phyloP scores from a whole-genome alignment of 345 rosid species.

The Eucalyptus cladocalyx region DNA sequence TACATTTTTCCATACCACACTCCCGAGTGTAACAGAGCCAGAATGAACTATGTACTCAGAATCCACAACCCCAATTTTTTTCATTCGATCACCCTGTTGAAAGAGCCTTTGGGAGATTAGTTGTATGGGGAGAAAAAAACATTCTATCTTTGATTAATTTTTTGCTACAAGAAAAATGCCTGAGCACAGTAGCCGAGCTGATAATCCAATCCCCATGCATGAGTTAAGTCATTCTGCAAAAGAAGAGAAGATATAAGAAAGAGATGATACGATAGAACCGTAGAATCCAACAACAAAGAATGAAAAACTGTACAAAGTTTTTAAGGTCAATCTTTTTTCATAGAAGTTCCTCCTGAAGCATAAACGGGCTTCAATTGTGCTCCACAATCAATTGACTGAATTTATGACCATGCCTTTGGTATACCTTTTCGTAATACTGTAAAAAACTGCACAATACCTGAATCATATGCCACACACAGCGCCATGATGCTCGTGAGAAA shows the following conservation, averaged over 20 bases:
- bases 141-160: not conserved
- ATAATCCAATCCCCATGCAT: slow-evolving; percentile 74
- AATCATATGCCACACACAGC: slow-evolving; percentile 75
- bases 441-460: slow-evolving; percentile 26
- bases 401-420: not conserved
- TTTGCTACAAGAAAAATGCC: slow-evolving; percentile 8
- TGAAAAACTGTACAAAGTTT: not conserved
- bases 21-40: slow-evolving; percentile 65
- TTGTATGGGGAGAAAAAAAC: not conserved
- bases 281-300: not conserved
- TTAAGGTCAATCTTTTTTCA: not conserved
- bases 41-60: slow-evolving; percentile 56
- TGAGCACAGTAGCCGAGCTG: slow-evolving; percentile 79
- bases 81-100: slow-evolving; percentile 54
- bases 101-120: not conserved
- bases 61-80: slow-evolving; percentile 71
- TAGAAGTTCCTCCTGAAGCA: not conserved
- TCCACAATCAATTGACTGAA: not conserved
- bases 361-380: not conserved
- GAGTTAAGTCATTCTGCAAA: slow-evolving; percentile 59
- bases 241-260: not conserved
- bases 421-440: not conserved
- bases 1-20: slow-evolving; percentile 22
- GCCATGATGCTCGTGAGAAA: slow-evolving; percentile 79
- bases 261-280: not conserved